Evolutionary conservation across 768 basidiomycete species (phyloP), one percentile per base, ranked within the genome.

Genomic region (Russula ochroleuca): DNA sequence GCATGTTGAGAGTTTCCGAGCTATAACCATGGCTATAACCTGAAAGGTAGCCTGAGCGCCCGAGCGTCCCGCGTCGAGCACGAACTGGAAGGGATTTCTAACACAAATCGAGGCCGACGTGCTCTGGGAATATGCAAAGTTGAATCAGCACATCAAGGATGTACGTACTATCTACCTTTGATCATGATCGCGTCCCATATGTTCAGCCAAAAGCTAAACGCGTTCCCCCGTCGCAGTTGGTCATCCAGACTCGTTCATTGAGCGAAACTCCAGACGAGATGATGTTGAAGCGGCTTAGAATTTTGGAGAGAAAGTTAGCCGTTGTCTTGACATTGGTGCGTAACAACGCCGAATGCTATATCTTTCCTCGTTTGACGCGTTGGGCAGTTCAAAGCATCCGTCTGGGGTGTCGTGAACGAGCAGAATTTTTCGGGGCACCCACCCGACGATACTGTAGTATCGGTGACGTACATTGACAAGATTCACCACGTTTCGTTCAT

Each of bases 231-330:
- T 50, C 31, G 43, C 58, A 92, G 92, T 73, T 91, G 58, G 80
- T 86, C 14, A 74, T 78, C 47, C 81, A 84, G 72, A 86, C 92
- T n/a, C 86, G 84, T 67, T 75, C 77, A 41, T 79, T 96, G 64
- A 81, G 85, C 58, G 84, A 88, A 63, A 80, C 84, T 54, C 94
- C 94, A 1, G 92, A 97, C 72, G 83, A 89, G 65, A 78, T 79
- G 57, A 81, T 98, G 71, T 77, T 98, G 37, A 79, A 81, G 56
- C 86, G 88, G 57, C 76, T 99, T 33, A 81, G 94, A 40, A 79
- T 84, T 7, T 78, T 99, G 51, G 96, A 98, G 72, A 85, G 89
- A 74, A 96, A 97, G 75, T 94, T 99, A 89, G 92, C 91, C 9
- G 80, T 99, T 59, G 94, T 98, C 0, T 76, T 98, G 73, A 98